Percentiles rank a stretch among this genome's conserved stretches.
These are phyloP conservation scores for Styphnolobium japonicum DNA, from an alignment of 306 rosid genomes.

Conservation along the genomic window DNA sequence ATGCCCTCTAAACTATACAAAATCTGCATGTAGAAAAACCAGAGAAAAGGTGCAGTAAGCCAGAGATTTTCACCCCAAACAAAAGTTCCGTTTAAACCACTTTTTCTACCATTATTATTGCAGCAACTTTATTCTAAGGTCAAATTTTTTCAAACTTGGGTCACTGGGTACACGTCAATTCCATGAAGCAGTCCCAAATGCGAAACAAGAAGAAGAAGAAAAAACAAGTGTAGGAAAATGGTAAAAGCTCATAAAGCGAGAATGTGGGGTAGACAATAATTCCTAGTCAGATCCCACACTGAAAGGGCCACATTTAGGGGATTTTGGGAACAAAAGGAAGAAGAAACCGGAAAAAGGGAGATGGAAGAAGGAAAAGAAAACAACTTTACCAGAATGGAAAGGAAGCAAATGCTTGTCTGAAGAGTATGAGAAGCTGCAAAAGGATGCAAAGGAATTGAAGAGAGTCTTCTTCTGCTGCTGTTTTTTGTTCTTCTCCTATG, in stretches of 20 bases:
- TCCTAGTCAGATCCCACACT: conserved; percentile 32
- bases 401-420: conserved; percentile 7
- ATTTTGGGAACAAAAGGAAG: neutral
- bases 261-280: conserved; percentile 22
- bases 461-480: neutral
- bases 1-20: conserved; percentile 22
- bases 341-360: neutral
- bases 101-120: conserved; percentile 18
- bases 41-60: conserved; percentile 14
- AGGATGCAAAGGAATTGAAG: neutral
- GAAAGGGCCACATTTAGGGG: neutral
- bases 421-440: neutral
- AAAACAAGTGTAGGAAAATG: neutral
- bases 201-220: neutral
- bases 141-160: conserved; percentile 1
- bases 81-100: conserved; percentile 7
- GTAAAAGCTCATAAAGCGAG: conserved; percentile 19
- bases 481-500: conserved; percentile 2
- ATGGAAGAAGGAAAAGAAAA: neutral
- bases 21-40: neutral
- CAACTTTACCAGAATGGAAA: conserved; percentile 40
- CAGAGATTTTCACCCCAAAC: conserved; percentile 7
- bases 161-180: conserved; percentile 18
- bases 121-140: conserved; percentile 22
- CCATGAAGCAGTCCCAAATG: conserved; percentile 30